phyloP scores from a whole-genome alignment of 2,329 filamentous ascomycete species.

The Xylaria multiplex region DNA sequence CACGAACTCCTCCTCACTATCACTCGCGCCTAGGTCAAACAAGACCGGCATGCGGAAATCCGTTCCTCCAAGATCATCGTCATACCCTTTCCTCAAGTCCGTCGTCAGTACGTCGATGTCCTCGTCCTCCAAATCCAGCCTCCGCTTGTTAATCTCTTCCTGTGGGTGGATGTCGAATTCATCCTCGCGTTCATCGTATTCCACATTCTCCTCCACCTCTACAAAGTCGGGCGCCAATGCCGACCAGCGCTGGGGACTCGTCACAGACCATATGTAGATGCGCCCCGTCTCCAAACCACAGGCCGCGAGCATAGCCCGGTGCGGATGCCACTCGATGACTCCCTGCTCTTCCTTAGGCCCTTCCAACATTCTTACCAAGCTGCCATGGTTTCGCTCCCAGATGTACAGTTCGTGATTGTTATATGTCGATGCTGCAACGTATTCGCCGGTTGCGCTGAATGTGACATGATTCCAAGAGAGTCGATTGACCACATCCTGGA shows the following conservation, averaged over 20 bases:
- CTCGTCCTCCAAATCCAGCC: conserved; percentile 92
- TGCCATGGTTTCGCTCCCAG: conserved; percentile 94
- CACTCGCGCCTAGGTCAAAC: conserved; percentile 91
- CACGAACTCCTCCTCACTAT: conserved; percentile 90
- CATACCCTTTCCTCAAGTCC: conserved; percentile 71
- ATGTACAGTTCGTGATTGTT: conserved; percentile 99
- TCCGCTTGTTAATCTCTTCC: conserved; percentile 91
- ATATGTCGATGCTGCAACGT: conserved; percentile 94
- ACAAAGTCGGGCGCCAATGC: conserved; percentile 95
- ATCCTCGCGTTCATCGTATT: conserved; percentile 94
- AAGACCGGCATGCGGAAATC: conserved; percentile 92
- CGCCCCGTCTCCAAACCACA: conserved; percentile 92
- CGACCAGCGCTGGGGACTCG: conserved; percentile 96
- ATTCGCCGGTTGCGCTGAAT: conserved; percentile 93
- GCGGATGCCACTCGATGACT: conserved; percentile 96
- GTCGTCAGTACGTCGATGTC: conserved; percentile 88
- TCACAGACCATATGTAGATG: conserved; percentile 96
- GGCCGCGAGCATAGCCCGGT: conserved; percentile 85
- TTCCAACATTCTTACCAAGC: conserved; percentile 94
- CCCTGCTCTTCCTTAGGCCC: conserved; percentile 96
- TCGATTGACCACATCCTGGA: conserved; percentile 95
- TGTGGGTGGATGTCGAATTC: conserved; percentile 98
- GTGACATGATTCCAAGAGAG: conserved; percentile 97
- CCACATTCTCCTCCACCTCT: conserved; percentile 97
- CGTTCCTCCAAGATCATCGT: conserved; percentile 64